Base-by-base conservation (phyloP, 2,329 filamentous ascomycete species). In the Ceratocystis smalleyi region DNA sequence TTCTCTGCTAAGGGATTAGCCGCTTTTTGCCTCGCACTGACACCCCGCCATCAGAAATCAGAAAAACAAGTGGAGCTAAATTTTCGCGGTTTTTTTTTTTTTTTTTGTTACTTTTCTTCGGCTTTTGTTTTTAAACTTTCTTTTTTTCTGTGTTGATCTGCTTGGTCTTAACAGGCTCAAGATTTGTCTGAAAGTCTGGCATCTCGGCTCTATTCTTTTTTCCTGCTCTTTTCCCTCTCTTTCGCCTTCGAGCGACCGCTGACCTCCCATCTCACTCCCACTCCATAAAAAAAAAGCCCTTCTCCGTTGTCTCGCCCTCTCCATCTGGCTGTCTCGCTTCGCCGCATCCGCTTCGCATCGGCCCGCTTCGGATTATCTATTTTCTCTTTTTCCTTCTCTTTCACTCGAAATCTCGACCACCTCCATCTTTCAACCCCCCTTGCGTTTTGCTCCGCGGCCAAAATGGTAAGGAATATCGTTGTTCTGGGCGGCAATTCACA, bases 381-480 rank as follows among this genome's bases (percentile, higher is more conserved):
- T 51, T 40, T 51, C 55, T 60, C 6, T 35, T 32, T 55, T 10
- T 12, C 19, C 15, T 27, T 59, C 24, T 45, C 27, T 51, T n/a
- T 32, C 32, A 35, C 61, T 35, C 7, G 54, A 32, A 4, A 19
- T 27, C 43, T 43, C 49, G 47, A 57, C 49, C 15, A 32, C 57
- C 40, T 27, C 43, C 43, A 47, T 49, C 43, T 61, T 43, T 24
- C 24, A 24, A n/a, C 32, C 12, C 8, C n/a, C 22, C n/a, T 35
- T 43, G 47, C 22, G 3, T 32, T 30, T 32, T 57, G 30, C 5
- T 12, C 4, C 45, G 17, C 27, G 5, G n/a, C 57, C 70, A 75
- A 69, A 68, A 96, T 96, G 91, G 91, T 96, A 69, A 87, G 91
- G 75, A 96, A 96, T 75, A 90, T 99, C 69, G 89, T 96, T 72